Evolutionary conservation across 176 grass and related monocot genomes (phyloP), one percentile per base, ranked within the genome.

Genomic region (Hordeum marinum): DNA sequence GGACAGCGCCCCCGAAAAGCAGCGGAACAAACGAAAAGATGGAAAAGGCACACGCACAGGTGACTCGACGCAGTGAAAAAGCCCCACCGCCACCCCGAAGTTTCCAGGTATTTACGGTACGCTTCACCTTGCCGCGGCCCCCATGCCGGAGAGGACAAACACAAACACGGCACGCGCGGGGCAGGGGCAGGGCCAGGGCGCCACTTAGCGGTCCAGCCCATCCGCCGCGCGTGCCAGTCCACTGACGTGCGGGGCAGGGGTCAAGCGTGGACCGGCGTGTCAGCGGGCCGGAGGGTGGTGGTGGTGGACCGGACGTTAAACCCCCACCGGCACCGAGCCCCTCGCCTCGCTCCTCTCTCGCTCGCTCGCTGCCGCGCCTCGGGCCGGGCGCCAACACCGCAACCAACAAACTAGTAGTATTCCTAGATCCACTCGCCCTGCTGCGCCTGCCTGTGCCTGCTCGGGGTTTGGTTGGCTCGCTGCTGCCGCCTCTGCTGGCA

Each of bases 381-480:
- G 85, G 62, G 81, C 10, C 68, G 68, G 15, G 85, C 85, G 69
- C 76, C 63, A 78, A 9, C 52, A 74, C 27, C 21, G 32, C 64
- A 13, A 20, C 5, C 24, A 32, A 31, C 54, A 57, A 83, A 39
- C 78, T 37, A 50, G 4, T 3, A 54, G 50, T 41, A 41, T 85
- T 31, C 40, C 46, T 91, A 87, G 81, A 84, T 87, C 89, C 85
- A 80, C 82, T 82, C 74, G 55, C 58, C 65, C 63, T 55, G 65
- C 83, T 15, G 48, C 48, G 48, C 48, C 48, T 50, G 46, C 46
- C 14, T 50, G 45, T 50, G 46, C 46, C 14, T 50, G 45, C 41
- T 10, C 11, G 10, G 41, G 41, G 41, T 42, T 11, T 42, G 41
- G 0, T 11, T 42, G 0, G 29, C 32, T 41, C 20, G 14, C 8